These are phyloP conservation scores for Pichia phayaonensis DNA, from an alignment of 805 yeast species.

Conservation along the genomic window DNA sequence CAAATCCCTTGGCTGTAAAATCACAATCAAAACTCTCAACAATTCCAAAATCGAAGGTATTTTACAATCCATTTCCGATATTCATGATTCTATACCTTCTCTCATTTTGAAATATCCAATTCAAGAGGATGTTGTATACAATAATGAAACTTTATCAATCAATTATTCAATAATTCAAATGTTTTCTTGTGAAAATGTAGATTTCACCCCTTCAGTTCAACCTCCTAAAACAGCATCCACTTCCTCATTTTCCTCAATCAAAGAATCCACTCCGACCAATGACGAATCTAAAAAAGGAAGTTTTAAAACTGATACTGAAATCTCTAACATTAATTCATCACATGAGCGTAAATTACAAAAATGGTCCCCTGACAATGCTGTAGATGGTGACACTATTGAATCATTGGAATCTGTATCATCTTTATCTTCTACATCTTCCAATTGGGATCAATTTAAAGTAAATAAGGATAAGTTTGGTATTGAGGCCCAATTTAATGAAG, in stretches of 20 bases:
- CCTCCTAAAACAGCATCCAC: background rate
- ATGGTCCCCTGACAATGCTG: constrained; percentile 69
- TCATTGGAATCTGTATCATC: constrained; percentile 4
- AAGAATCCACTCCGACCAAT: background rate
- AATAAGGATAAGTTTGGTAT: constrained; percentile 87
- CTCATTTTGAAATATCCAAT: constrained; percentile 48
- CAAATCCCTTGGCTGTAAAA: constrained; percentile 52
- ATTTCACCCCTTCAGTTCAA: background rate
- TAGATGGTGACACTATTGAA: background rate
- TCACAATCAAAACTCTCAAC: constrained; percentile 47
- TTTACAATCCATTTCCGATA: constrained; percentile 39
- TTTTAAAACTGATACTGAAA: constrained; percentile 84
- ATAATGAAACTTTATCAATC: constrained; percentile 34
- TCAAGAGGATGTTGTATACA: constrained; percentile 29
- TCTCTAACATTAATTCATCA: constrained; percentile 41
- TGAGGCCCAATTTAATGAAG: constrained; percentile 76
- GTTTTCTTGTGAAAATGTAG: constrained; percentile 7
- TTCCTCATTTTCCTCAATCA: background rate
- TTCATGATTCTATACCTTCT: constrained; percentile 38
- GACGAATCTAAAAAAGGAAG: constrained; percentile 11
- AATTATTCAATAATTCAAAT: constrained; percentile 21
- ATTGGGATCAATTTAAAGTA: constrained; percentile 94
- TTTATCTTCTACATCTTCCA: constrained; percentile 14
- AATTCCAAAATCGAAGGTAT: constrained; percentile 46
- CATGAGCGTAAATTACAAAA: constrained; percentile 69